These are phyloP conservation scores for Ammopiptanthus mongolicus DNA, from an alignment of 306 rosid species.

Conservation along the genomic window DNA sequence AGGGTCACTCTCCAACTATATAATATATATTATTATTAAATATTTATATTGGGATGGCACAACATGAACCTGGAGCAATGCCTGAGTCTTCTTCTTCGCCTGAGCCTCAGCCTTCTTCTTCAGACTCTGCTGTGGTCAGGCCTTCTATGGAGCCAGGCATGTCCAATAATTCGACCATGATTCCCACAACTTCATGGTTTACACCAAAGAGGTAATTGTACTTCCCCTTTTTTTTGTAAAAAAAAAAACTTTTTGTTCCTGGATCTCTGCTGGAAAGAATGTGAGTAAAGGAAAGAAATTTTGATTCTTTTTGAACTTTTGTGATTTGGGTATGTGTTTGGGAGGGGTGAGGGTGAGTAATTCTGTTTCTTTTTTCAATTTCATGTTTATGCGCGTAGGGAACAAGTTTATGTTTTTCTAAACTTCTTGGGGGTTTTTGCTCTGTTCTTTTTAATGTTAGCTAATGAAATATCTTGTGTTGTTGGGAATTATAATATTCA, in stretches of 20 bases:
- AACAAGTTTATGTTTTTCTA: not conserved
- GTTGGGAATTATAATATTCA: not conserved
- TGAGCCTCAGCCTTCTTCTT: not conserved
- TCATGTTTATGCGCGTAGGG: not conserved
- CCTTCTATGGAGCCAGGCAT: constrained; percentile 11
- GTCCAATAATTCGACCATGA: not conserved
- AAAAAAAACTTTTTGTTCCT: not conserved
- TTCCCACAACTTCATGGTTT: constrained; percentile 65
- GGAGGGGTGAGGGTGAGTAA: not conserved
- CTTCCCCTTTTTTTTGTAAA: not conserved
- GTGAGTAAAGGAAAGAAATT: not conserved
- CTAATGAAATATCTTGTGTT: not conserved
- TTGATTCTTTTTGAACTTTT: constrained; percentile 6
- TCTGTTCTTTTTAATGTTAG: not conserved
- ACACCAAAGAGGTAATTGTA: constrained; percentile 61
- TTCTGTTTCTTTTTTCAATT: not conserved
- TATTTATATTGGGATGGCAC: constrained; percentile 17
- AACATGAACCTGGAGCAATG: not conserved
- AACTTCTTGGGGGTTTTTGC: not conserved
- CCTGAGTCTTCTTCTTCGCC: not conserved
- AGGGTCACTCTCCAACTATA: not conserved
- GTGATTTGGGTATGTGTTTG: not conserved
- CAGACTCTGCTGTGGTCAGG: not conserved
- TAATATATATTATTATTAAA: not conserved
- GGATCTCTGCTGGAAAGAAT: constrained; percentile 17